A percentile compares a stretch with the other conserved stretches of the same genome.
These are phyloP conservation scores for Blastocystis sp. DNA, from an alignment of 352 stramenopile species.

Conservation along the genomic window DNA sequence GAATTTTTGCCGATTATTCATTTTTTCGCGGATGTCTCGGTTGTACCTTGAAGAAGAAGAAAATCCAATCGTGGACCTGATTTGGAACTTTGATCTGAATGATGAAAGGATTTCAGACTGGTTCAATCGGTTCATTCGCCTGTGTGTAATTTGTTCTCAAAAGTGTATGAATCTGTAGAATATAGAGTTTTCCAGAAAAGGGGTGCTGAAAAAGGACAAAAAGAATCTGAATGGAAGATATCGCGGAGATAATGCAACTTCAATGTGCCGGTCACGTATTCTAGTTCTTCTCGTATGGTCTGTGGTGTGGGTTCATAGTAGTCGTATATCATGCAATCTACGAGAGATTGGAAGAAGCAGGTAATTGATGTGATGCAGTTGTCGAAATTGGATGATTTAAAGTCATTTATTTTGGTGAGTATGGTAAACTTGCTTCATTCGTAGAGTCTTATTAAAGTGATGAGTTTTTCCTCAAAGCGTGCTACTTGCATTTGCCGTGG, in stretches of 20 bases:
- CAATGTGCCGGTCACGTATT: constrained; percentile 1
- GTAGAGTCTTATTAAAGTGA: no score
- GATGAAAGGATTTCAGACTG: neutral
- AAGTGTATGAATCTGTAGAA: neutral
- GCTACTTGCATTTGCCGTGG: no score
- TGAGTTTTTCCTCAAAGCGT: no score
- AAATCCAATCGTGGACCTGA: neutral
- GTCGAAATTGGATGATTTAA: neutral
- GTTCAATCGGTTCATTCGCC: neutral
- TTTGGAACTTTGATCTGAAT: constrained; percentile 4
- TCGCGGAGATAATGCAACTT: neutral
- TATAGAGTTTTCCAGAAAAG: constrained; percentile 11
- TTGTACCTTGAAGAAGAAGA: constrained; percentile 5
- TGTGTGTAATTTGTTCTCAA: neutral
- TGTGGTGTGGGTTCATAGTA: neutral
- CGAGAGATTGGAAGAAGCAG: neutral
- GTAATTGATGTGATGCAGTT: neutral
- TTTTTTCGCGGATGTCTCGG: neutral
- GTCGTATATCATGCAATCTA: constrained; percentile 3
- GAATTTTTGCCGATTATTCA: neutral
- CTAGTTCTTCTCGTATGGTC: constrained; percentile 12
- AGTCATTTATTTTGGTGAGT: neutral
- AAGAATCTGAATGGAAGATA: neutral
- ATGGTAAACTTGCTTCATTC: no score
- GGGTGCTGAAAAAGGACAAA: neutral